Evolutionary conservation across 1,139 yeast species (phyloP).

Genomic region (Scheffersomyces segobiensis): DNA sequence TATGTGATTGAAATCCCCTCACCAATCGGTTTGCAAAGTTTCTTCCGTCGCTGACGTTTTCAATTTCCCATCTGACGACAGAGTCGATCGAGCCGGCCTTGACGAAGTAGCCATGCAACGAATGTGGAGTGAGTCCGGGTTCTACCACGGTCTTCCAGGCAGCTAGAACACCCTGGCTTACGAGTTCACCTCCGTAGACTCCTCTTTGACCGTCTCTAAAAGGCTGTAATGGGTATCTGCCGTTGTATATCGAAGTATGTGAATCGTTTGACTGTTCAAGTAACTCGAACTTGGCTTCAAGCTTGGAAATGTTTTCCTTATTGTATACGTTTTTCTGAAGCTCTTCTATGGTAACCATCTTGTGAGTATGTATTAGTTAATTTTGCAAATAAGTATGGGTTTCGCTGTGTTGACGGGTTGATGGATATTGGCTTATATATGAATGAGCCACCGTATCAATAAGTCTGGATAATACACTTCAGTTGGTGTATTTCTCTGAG

Average conservation of each 20-base stretch:
- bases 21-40: slow-evolving; percentile 39
- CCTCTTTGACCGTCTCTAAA: slow-evolving; percentile 33
- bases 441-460: background rate
- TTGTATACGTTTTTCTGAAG: slow-evolving; percentile 17
- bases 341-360: background rate
- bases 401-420: too few relatives aligned
- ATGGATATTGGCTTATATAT: too few relatives aligned
- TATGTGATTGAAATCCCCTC: slow-evolving; percentile 32
- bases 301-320: slow-evolving; percentile 17
- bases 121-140: slow-evolving; percentile 35
- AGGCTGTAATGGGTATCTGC: slow-evolving; percentile 40
- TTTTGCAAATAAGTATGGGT: too few relatives aligned
- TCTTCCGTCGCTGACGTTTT: slow-evolving; percentile 32
- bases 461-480: background rate
- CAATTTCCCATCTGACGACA: slow-evolving; percentile 38
- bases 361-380: background rate
- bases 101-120: slow-evolving; percentile 42
- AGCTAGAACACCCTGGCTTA: slow-evolving; percentile 35
- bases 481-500: background rate
- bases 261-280: slow-evolving; percentile 8
- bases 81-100: slow-evolving; percentile 36
- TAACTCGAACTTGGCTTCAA: slow-evolving; percentile 25
- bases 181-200: slow-evolving; percentile 44
- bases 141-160: slow-evolving; percentile 37
- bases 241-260: slow-evolving; percentile 18